Base-by-base conservation (phyloP, 2,329 filamentous ascomycete genomes). In the Ceratocystis colombiana region DNA sequence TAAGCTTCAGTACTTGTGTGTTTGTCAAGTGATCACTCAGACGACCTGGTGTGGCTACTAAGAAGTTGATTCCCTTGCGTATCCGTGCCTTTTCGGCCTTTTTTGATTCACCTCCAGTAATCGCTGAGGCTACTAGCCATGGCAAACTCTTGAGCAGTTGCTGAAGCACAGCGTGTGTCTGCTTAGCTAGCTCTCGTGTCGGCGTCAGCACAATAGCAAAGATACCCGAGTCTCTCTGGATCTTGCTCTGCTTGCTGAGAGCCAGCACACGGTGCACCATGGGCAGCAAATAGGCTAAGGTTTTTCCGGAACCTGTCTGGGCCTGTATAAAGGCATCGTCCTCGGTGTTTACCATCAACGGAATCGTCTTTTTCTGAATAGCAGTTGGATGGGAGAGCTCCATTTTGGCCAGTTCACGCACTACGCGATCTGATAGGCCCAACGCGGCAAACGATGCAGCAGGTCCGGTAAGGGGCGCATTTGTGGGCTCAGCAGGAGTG, bases 271-370 rank as follows among this genome's bases (percentile, higher is more conserved):
- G 83, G 73, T 99, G 90, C 25, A 99, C 86, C 61, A 99, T 88
- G 1, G 94, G 94, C 5, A 99, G 78, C 3, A 99, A 81, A 74
- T 99, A 99, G n/a, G 94, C 90, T 68, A 99, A 78, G 0, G 94
- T 99, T 78, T 99, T 99, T 77, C 94, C 94, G 0, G 94, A 99
- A 71, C 94, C 94, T 0, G 94, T 99, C 77, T 99, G 88, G 2
- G 94, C 95, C 74, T 97, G 94, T 44, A 99, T 88, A 72, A 99
- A 99, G 1, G 92, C 92, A 78, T 99, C 94, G 59, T 84, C 86
- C 71, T 96, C 88, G 64, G 88, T 87, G 53, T 86, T 86, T 57
- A 96, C 76, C 68, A 99, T 77, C 71, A 94, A 87, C 53, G 88
- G 82, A 48, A 99, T 87, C 0, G 93, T 88, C 69, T 89, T 90